Conservation (phyloP, 768 basidiomycete species). For the Suillus decipiens region DNA sequence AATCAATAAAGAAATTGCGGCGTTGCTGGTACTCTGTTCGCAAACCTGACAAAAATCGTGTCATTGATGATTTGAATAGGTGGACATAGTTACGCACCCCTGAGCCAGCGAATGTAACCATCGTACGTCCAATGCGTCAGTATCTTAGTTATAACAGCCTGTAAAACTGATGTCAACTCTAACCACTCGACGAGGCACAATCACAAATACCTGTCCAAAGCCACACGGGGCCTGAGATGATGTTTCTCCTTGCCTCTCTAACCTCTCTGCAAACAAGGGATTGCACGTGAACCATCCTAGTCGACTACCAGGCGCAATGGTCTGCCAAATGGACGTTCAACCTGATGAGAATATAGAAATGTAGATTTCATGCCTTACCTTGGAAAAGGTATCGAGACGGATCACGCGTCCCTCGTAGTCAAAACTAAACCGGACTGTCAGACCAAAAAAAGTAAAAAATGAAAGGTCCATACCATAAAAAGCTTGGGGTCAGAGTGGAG, state of each 20-base stretch:
- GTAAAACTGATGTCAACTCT: constrained; percentile 5
- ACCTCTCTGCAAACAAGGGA: constrained; percentile 71
- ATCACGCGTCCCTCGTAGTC: constrained; percentile 85
- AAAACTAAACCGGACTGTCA: constrained; percentile 36
- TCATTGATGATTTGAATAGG: background rate
- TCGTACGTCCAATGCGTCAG: constrained; percentile 66
- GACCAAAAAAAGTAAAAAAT: background rate
- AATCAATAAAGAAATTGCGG: constrained; percentile 66
- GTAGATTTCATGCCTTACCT: constrained; percentile 39
- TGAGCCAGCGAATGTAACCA: constrained; percentile 79
- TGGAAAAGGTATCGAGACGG: constrained; percentile 79
- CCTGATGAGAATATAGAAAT: background rate
- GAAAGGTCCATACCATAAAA: constrained; percentile 45
- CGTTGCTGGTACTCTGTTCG: constrained; percentile 56
- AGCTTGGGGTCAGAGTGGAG: constrained; percentile 59
- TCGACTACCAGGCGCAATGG: constrained; percentile 74
- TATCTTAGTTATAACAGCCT: constrained; percentile 61
- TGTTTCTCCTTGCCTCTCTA: constrained; percentile 70
- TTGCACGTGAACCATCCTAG: constrained; percentile 82
- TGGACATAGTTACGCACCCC: constrained; percentile 41
- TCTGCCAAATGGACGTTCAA: constrained; percentile 44
- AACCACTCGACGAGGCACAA: constrained; percentile 4
- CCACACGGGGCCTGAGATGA: constrained; percentile 72
- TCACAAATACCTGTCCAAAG: constrained; percentile 56
- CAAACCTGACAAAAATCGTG: constrained; percentile 38